Evolutionary conservation across 2,329 filamentous ascomycete species (phyloP), one percentile per base, ranked within the genome.

Genomic region (Sclerotinia borealis): DNA sequence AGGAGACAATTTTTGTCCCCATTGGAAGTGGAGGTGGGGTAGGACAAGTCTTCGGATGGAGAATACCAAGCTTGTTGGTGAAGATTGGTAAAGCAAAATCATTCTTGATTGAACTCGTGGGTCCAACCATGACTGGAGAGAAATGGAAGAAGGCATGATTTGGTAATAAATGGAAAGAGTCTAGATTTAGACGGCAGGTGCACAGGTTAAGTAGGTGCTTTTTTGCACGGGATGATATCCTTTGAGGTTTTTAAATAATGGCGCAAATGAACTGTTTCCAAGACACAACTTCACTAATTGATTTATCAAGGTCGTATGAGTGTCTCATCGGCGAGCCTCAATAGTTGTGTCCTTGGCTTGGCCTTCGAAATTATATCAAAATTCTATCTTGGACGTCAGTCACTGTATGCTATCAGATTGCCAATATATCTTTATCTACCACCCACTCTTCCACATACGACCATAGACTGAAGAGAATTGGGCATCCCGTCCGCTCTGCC

Each of bases 1-100:
- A 68, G 54, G 73, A 76, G 64, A 73, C 74, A 36, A 74, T 76
- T 50, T 64, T 78, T 13, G 75, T 78, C 10, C 76, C 77, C 0
- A 72, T 78, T 19, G 77, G 77, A 8, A 71, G 71, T 41, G 70
- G 67, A 27, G 72, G 73, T 34, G 77, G 77, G 22, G 75, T 79
- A 11, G 77, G 76, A 11, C 68, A 72, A 17, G 64, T 74, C 0
- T 72, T 75, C 52, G 77, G 77, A 3, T 77, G 69, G 69, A 70
- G 71, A 60, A 5, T 77, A 25, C 77, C 77, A 19, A 74, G 72
- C 62, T 72, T 74, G 15, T 37, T 75, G 49, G 74, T 78, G 19
- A 75, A 73, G 69, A 63, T 75, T 68, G 68, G 74, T 15, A 79
- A 79, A 67, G 67, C 67, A 10, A 72, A 74, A 63, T 74, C 76